Conservation (phyloP, 2,329 filamentous ascomycete genomes). For the Diplodia scrobiculata region DNA sequence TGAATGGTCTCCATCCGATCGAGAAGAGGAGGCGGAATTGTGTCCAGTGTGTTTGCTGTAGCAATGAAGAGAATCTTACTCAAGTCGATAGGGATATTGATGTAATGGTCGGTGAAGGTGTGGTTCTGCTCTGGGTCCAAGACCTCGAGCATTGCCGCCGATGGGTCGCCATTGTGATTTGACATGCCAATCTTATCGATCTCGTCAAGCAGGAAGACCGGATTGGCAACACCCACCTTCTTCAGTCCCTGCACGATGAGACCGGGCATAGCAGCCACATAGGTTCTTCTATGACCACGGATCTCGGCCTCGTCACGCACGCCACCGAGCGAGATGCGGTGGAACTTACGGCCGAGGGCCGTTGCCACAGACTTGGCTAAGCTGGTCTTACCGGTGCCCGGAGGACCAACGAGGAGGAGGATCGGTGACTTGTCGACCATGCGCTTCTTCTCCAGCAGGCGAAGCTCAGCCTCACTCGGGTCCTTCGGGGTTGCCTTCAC, state of each 20-base stretch:
- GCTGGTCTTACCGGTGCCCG: slow-evolving; percentile 94
- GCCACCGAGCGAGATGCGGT: slow-evolving; percentile 92
- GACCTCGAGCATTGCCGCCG: slow-evolving; percentile 96
- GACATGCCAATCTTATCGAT: slow-evolving; percentile 94
- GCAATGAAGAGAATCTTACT: slow-evolving; percentile 98
- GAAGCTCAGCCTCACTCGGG: slow-evolving; percentile 64
- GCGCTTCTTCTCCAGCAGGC: slow-evolving; percentile 75
- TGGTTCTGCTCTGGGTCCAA: slow-evolving; percentile 97
- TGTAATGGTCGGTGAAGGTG: slow-evolving; percentile 92
- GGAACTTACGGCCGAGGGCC: slow-evolving; percentile 90
- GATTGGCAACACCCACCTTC: slow-evolving; percentile 94
- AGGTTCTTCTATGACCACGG: slow-evolving; percentile 88
- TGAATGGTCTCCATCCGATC: slow-evolving; percentile 97
- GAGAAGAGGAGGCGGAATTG: slow-evolving; percentile 87
- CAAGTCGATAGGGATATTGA: slow-evolving; percentile 92
- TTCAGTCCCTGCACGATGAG: slow-evolving; percentile 89
- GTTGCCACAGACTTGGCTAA: slow-evolving; percentile 90
- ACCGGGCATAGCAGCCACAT: slow-evolving; percentile 98
- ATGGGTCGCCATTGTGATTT: slow-evolving; percentile 93
- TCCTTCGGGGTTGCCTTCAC: slow-evolving; percentile 32
- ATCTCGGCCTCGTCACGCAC: slow-evolving; percentile 97
- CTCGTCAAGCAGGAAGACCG: slow-evolving; percentile 92
- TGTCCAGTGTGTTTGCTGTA: slow-evolving; percentile 91
- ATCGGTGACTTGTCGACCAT: slow-evolving; percentile 96
- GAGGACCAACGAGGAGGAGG: slow-evolving; percentile 86